Conservation (phyloP, 495 filamentous ascomycete species). For the Clavariopsis aquatica region DNA sequence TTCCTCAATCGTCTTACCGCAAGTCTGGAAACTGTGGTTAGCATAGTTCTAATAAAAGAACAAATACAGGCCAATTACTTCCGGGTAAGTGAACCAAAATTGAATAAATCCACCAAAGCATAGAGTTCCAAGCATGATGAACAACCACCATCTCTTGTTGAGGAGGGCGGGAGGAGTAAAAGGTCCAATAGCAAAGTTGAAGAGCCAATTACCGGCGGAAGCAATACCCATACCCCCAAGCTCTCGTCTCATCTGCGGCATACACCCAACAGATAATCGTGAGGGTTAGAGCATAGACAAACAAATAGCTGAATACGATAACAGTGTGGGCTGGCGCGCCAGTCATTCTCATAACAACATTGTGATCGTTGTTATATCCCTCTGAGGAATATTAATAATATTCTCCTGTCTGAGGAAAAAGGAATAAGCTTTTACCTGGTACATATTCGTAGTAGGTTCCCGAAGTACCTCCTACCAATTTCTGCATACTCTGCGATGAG, state of each 20-base stretch:
- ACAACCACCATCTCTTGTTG: slow-evolving; percentile 72
- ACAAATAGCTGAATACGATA: slow-evolving; percentile 77
- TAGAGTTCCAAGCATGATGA: slow-evolving; percentile 74
- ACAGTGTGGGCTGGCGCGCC: slow-evolving; percentile 67
- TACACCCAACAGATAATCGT: slow-evolving; percentile 73
- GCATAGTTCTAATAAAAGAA: not conserved
- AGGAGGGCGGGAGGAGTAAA: slow-evolving; percentile 70
- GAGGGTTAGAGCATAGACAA: slow-evolving; percentile 74
- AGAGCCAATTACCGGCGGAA: slow-evolving; percentile 71
- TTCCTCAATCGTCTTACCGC: slow-evolving; percentile 70
- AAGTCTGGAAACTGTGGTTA: slow-evolving; percentile 47
- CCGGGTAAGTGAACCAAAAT: slow-evolving; percentile 68
- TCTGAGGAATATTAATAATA: slow-evolving; percentile 29
- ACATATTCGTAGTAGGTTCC: slow-evolving; percentile 52
- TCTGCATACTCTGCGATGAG: slow-evolving; percentile 75
- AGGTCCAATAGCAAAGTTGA: slow-evolving; percentile 69
- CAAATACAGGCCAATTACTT: slow-evolving; percentile 39
- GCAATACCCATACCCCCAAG: slow-evolving; percentile 69
- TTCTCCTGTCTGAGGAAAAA: not conserved
- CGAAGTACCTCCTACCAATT: slow-evolving; percentile 65
- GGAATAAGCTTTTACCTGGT: slow-evolving; percentile 15
- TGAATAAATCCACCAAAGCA: slow-evolving; percentile 64
- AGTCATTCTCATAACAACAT: slow-evolving; percentile 63
- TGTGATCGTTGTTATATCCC: slow-evolving; percentile 64
- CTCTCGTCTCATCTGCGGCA: slow-evolving; percentile 72